Conservation (phyloP, 148 eudicot species). For the Nepenthes mirabilis region DNA sequence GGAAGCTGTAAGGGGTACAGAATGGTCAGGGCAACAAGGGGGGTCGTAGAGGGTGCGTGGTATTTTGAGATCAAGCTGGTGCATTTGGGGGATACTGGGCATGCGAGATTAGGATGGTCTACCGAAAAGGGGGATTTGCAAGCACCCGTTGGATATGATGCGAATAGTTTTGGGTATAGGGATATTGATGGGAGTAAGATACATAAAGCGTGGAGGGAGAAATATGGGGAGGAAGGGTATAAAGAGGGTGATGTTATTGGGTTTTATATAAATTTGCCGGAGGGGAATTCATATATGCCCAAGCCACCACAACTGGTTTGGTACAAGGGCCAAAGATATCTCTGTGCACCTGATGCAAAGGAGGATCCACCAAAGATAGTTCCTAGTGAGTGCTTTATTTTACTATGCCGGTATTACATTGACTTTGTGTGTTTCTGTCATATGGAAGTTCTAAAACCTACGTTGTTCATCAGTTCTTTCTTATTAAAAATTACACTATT, state of each 20-base stretch:
- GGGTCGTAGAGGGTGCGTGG: conserved; percentile 82
- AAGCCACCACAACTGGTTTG: conserved; percentile 51
- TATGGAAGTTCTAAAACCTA: too few relatives aligned
- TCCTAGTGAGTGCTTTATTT: conserved; percentile 47
- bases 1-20: conserved; percentile 87
- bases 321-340: conserved; percentile 83
- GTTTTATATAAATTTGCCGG: conserved; percentile 79
- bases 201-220: conserved; percentile 90
- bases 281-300: conserved; percentile 55
- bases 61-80: conserved; percentile 74
- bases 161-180: conserved; percentile 82
- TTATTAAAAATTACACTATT: too few relatives aligned
- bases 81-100: conserved; percentile 78
- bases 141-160: conserved; percentile 94
- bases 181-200: conserved; percentile 94
- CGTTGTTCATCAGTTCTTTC: too few relatives aligned
- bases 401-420: not conserved
- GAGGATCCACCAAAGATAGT: conserved; percentile 71
- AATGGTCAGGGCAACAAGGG: conserved; percentile 96
- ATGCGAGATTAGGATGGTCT: conserved; percentile 88
- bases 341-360: conserved; percentile 52
- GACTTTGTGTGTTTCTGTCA: not conserved
- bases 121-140: conserved; percentile 96
- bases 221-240: conserved; percentile 83
- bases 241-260: conserved; percentile 92